Evolutionary conservation across 495 filamentous ascomycete genomes (phyloP), one percentile per base, ranked within the genome.

Genomic region (Clohesyomyces aquaticus): DNA sequence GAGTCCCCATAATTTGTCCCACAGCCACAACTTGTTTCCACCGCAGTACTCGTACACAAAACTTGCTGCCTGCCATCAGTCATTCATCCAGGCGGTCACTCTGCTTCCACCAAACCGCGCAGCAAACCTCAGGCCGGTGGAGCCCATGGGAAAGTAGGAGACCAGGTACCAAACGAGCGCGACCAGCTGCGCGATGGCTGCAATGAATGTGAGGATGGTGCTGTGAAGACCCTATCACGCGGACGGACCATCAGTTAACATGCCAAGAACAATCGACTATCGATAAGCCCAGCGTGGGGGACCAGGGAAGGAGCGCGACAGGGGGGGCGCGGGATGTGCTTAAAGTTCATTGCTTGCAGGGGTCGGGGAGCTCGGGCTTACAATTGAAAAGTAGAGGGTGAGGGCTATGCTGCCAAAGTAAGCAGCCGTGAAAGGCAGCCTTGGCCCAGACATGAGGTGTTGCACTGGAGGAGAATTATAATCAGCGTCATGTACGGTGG

Each of bases 61-160:
- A 47, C 32, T 58, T 52, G 55, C 28, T 25, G 61, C 56, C 66
- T 63, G 42, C 4, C 18, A 11, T 58, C 23, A 96, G 55, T 88
- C 87, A 52, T 84, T 87, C 85, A 98, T 88, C 94, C 94, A 98
- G 57, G 91, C 82, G 11, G 91, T 82, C 16, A 95, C 89, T 68
- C 91, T 81, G 74, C 87, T 87, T 18, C 87, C 90, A 10, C 93
- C 94, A 67, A 96, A 91, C 12, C 84, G 85, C 42, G 91, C 88
- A 70, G 91, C 91, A 67, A 96, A 88, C 66, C 93, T 87, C 64
- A 97, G 77, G 19, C 93, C 91, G 51, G 85, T 91, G 51, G 88
- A 90, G 23, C 94, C 94, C 92, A 97, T 96, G 1, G 94, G 94
- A 74, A 98, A 98, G 78, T 98, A 98, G 77, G 89, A 94, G 76